phyloP scores from a whole-genome alignment of 2,329 filamentous ascomycete species.

The Gyromitra esculenta region DNA sequence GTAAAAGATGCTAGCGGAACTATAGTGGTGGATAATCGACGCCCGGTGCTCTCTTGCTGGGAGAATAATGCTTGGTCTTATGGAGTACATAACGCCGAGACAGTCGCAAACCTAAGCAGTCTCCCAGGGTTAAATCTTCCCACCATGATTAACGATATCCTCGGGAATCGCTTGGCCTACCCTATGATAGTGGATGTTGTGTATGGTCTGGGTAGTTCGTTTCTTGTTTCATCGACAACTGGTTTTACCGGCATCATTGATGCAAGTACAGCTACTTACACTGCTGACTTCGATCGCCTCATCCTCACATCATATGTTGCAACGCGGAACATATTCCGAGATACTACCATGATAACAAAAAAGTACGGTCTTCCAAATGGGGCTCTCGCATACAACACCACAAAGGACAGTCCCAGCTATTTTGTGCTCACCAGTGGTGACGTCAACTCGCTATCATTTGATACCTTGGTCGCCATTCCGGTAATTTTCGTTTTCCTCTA shows the following conservation, averaged over 20 bases:
- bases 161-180: background rate
- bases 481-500: background rate
- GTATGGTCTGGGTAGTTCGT: background rate
- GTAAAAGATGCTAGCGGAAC: too few species aligned
- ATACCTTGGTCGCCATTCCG: background rate
- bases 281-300: constrained; percentile 22
- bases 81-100: background rate
- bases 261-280: background rate
- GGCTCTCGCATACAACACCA: background rate
- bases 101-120: background rate
- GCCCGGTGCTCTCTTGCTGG: constrained; percentile 38
- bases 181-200: constrained; percentile 34
- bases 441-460: background rate
- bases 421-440: constrained; percentile 16
- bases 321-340: constrained; percentile 12
- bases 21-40: background rate
- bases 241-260: background rate
- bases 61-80: constrained; percentile 34
- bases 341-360: background rate
- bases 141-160: background rate
- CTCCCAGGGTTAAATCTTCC: constrained; percentile 15
- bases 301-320: constrained; percentile 6
- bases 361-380: background rate
- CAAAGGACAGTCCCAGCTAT: background rate
- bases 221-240: constrained; percentile 25